Percentiles rank a stretch among this genome's conserved stretches.
phyloP scores from a whole-genome alignment of 805 yeast species.

The Groenewaldozyma tartarivorans region DNA sequence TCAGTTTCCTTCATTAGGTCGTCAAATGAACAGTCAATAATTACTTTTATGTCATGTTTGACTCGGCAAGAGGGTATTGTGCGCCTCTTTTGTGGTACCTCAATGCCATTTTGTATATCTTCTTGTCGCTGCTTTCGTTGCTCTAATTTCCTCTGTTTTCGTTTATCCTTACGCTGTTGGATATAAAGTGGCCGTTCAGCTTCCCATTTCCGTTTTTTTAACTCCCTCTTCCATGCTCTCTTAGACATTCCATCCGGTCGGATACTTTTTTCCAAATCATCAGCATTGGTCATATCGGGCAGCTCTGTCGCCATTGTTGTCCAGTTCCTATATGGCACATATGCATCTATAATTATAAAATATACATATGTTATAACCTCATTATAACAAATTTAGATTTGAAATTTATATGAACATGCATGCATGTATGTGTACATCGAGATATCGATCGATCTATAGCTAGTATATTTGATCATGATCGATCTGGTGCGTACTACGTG shows the following conservation, averaged over 20 bases:
- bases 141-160: conserved; percentile 33
- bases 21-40: conserved; percentile 89
- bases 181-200: conserved; percentile 54
- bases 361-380: too few relatives aligned
- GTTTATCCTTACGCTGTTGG: conserved; percentile 44
- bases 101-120: conserved; percentile 30
- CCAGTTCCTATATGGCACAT: background rate
- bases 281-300: background rate
- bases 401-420: too few relatives aligned
- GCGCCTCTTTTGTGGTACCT: conserved; percentile 20
- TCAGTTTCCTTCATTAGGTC: conserved; percentile 76
- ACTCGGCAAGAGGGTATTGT: conserved; percentile 5
- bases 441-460: too few relatives aligned
- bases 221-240: conserved; percentile 69
- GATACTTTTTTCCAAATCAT: background rate
- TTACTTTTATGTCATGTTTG: conserved; percentile 39
- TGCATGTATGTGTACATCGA: too few relatives aligned
- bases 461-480: too few relatives aligned
- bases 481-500: too few relatives aligned
- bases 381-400: too few relatives aligned
- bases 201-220: conserved; percentile 50
- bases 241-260: conserved; percentile 82
- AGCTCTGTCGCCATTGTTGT: background rate
- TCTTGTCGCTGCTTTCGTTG: conserved; percentile 30
- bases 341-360: too few relatives aligned